Evolutionary conservation across 2,329 filamentous ascomycete species (phyloP).

Genomic region (Aspergillus novofumigatus): DNA sequence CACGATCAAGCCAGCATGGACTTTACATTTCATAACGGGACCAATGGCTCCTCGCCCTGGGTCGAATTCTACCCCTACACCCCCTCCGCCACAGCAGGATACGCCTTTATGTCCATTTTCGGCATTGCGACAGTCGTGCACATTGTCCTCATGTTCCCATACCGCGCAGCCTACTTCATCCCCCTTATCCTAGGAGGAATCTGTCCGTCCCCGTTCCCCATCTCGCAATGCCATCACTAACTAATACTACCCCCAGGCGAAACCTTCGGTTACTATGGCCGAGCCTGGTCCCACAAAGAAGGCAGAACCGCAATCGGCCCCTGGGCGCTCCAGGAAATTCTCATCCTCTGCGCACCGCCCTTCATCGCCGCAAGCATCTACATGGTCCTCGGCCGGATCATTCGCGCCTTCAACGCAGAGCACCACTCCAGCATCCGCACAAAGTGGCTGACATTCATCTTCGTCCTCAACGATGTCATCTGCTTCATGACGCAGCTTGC

Average conservation of each 20-base stretch:
- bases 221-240: background rate
- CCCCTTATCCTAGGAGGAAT: constrained; percentile 35
- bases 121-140: constrained; percentile 28
- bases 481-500: constrained; percentile 33
- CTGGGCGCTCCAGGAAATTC: constrained; percentile 15
- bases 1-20: constrained; percentile 20
- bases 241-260: too few relatives aligned
- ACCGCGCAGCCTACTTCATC: constrained; percentile 34
- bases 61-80: constrained; percentile 37
- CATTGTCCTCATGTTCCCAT: constrained; percentile 28
- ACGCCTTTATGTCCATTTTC: constrained; percentile 34
- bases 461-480: constrained; percentile 34
- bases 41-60: constrained; percentile 27
- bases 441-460: constrained; percentile 36
- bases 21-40: constrained; percentile 26
- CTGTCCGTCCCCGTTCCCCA: constrained; percentile 21
- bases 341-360: constrained; percentile 12
- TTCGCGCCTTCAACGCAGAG: constrained; percentile 34
- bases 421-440: constrained; percentile 30
- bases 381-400: constrained; percentile 31
- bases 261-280: constrained; percentile 35
- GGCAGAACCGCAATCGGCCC: constrained; percentile 19
- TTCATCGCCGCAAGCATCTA: constrained; percentile 22
- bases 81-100: constrained; percentile 31
- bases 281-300: constrained; percentile 30